Conservation (phyloP, 805 yeast species). For the Metschnikowia koreensis region DNA sequence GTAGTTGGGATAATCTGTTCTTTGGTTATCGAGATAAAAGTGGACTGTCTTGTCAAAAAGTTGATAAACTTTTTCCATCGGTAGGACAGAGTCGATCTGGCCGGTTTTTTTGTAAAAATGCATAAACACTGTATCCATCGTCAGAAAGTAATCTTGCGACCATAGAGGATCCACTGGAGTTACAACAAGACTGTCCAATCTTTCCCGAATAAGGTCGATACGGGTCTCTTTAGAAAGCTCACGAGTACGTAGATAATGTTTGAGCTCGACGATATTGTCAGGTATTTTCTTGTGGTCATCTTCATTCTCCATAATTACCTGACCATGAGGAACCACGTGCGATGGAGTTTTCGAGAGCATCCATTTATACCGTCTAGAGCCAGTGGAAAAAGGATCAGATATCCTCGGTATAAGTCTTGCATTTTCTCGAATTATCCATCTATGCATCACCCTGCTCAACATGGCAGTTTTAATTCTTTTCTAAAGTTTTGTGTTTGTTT, state of each 20-base stretch:
- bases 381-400: background rate
- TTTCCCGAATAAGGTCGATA: slow-evolving; percentile 18
- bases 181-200: slow-evolving; percentile 19
- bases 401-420: background rate
- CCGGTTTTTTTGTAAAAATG: slow-evolving; percentile 18
- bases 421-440: background rate
- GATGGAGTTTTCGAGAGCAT: slow-evolving; percentile 1
- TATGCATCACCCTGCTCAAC: background rate
- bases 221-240: slow-evolving; percentile 25
- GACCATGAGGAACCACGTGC: background rate
- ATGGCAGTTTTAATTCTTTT: background rate
- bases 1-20: slow-evolving; percentile 26
- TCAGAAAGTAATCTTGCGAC: slow-evolving; percentile 15
- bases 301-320: slow-evolving; percentile 1
- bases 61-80: slow-evolving; percentile 10
- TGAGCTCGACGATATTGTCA: slow-evolving; percentile 11
- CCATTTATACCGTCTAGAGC: slow-evolving; percentile 5
- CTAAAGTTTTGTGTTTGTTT: background rate
- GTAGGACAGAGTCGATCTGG: slow-evolving; percentile 5
- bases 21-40: slow-evolving; percentile 6
- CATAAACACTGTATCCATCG: slow-evolving; percentile 23
- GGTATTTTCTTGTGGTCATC: background rate
- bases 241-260: slow-evolving; percentile 27
- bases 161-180: slow-evolving; percentile 5
- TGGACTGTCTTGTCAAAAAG: slow-evolving; percentile 22